Evolutionary conservation across 768 basidiomycete species (phyloP).

Genomic region (Amanita pallidorosea): DNA sequence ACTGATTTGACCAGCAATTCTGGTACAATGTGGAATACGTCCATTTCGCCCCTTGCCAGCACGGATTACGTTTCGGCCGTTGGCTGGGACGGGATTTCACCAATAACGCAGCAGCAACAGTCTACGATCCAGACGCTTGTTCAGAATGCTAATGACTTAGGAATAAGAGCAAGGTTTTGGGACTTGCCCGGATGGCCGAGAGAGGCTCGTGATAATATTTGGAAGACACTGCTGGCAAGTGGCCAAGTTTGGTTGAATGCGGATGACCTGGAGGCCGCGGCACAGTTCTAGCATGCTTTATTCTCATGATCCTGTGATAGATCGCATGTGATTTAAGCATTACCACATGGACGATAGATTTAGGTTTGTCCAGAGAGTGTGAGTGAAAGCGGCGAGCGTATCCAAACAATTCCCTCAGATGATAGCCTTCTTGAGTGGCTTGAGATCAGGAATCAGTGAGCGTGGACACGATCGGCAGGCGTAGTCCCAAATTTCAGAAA

Average conservation of each 20-base stretch:
- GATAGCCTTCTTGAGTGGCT: too few relatives aligned
- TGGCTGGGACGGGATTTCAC: conserved; percentile 36
- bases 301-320: too few relatives aligned
- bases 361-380: too few relatives aligned
- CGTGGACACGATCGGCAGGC: too few relatives aligned
- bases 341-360: too few relatives aligned
- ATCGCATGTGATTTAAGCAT: too few relatives aligned
- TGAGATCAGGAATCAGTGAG: too few relatives aligned
- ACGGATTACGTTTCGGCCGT: conserved; percentile 33
- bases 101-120: conserved; percentile 27
- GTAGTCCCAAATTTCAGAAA: too few relatives aligned
- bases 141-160: conserved; percentile 29
- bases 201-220: conserved; percentile 28
- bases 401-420: too few relatives aligned
- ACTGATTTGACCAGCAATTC: conserved; percentile 20
- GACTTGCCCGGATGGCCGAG: conserved; percentile 42
- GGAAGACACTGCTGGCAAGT: conserved; percentile 29
- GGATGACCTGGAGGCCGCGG: conserved; percentile 36
- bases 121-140: conserved; percentile 28
- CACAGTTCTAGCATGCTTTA: conserved; percentile 14
- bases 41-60: conserved; percentile 38
- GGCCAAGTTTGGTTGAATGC: conserved; percentile 44
- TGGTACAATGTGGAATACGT: conserved; percentile 25
- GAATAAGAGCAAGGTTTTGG: conserved; percentile 41
- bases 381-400: too few relatives aligned